A percentile compares a stretch with the other conserved stretches of the same genome.
Conservation (phyloP, 345 rosid species). For the Gossypium ekmanianum region DNA sequence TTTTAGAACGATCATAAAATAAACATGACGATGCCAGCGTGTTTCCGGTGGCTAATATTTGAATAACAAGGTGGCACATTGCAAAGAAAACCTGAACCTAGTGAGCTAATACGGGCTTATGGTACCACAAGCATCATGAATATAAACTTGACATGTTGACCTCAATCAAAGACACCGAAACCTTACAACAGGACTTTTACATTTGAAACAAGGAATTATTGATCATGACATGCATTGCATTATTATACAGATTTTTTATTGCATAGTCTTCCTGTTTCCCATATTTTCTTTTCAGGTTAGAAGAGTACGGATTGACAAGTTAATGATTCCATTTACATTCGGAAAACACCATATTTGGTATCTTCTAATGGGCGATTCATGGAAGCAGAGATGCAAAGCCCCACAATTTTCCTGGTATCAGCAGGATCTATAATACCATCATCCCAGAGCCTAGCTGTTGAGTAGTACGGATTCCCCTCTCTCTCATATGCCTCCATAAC, state of each 20-base stretch:
- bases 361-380: conserved; percentile 52
- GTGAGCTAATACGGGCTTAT: too few relatives aligned
- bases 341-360: conserved; percentile 68
- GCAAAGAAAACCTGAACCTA: too few relatives aligned
- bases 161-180: too few relatives aligned
- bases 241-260: background rate
- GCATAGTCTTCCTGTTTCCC: background rate
- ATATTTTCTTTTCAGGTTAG: background rate
- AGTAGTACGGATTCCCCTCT: conserved; percentile 79
- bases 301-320: background rate
- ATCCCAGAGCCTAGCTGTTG: conserved; percentile 94
- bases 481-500: conserved; percentile 74
- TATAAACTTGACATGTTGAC: background rate
- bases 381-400: conserved; percentile 71
- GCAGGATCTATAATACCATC: conserved; percentile 95
- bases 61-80: too few relatives aligned
- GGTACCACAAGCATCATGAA: background rate
- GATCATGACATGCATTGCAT: background rate
- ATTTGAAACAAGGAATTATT: background rate
- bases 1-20: too few relatives aligned
- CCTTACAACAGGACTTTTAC: too few relatives aligned
- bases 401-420: conserved; percentile 67
- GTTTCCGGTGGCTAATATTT: too few relatives aligned
- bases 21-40: too few relatives aligned
- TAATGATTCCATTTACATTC: conserved; percentile 50